Evolutionary conservation across 768 basidiomycete genomes (phyloP).

Genomic region (Hygrophorus pudorinus): DNA sequence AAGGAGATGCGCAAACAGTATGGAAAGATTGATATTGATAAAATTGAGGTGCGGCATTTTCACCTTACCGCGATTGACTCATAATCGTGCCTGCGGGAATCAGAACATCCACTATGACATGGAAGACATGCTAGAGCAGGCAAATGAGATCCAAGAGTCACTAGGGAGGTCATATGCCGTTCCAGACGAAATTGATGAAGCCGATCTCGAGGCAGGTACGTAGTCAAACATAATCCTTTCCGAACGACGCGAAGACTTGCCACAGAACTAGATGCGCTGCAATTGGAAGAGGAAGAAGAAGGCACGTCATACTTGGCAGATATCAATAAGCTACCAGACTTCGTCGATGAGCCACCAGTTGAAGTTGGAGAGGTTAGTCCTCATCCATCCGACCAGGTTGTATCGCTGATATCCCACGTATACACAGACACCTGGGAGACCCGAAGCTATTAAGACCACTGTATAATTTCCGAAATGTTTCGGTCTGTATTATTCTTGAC

Average conservation of each 20-base stretch:
- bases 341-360: slow-evolving; percentile 80
- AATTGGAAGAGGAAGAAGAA: slow-evolving; percentile 88
- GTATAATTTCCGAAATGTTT: slow-evolving; percentile 18
- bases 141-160: slow-evolving; percentile 95
- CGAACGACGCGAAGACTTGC: background rate
- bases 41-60: slow-evolving; percentile 73
- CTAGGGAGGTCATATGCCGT: slow-evolving; percentile 91
- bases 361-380: slow-evolving; percentile 50
- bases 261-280: slow-evolving; percentile 87
- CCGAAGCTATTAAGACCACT: slow-evolving; percentile 49
- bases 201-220: slow-evolving; percentile 90
- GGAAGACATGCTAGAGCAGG: slow-evolving; percentile 94
- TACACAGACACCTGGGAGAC: slow-evolving; percentile 29
- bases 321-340: slow-evolving; percentile 83
- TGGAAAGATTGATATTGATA: slow-evolving; percentile 93
- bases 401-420: slow-evolving; percentile 2
- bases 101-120: slow-evolving; percentile 96
- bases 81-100: background rate
- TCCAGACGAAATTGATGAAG: slow-evolving; percentile 96
- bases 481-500: background rate
- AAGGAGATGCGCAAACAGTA: slow-evolving; percentile 97
- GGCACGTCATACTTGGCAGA: slow-evolving; percentile 82
- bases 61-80: background rate
- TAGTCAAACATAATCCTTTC: slow-evolving; percentile 1
- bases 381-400: background rate